Base-by-base conservation (phyloP, 768 basidiomycete species). In the Heimioporus sp. region DNA sequence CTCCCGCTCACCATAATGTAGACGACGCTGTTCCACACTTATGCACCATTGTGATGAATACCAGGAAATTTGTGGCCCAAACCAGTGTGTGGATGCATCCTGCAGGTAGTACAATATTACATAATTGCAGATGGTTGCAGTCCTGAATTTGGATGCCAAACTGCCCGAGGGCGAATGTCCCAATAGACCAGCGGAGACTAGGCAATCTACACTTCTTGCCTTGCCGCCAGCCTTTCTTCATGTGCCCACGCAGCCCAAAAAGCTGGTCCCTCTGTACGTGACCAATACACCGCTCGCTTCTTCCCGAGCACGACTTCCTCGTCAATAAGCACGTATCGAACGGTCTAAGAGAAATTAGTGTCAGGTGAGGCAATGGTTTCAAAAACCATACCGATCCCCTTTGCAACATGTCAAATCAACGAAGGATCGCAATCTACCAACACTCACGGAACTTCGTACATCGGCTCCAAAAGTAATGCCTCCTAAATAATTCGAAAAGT, bases 381-480 rank as follows among this genome's bases (percentile, higher is more conserved):
- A 48, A 31, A 51, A 45, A 10, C 63, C 85, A 66, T 65, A 87
- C 87, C 60, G 87, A 89, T 57, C 86, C 86, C 51, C 86, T 86
- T 47, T 47, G 51, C 28, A 32, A 39, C 15, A 39, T 6, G 31
- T 60, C 17, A 56, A 43, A 42, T 47, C 28, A 48, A 32, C 53
- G 54, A 38, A 40, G 39, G 34, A 35, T 35, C 24, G 5, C n/a
- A n/a, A 48, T 20, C 35, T 43, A 50, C 15, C 17, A 31, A 35
- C 13, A 83, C 87, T 81, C 69, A 90, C 86, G 92, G 91, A 42
- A 86, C 86, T 74, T 92, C 89, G 64, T 91, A 96, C 94, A 97
- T 97, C 0, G 92, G 78, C 44, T 98, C 92, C 43, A 95, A 73
- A 45, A 98, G 72, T 3, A 95, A 66, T 19, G 77, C 67, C 72